Base-by-base conservation (phyloP, 345 rosid species). In the Eucalyptus pauciflora region DNA sequence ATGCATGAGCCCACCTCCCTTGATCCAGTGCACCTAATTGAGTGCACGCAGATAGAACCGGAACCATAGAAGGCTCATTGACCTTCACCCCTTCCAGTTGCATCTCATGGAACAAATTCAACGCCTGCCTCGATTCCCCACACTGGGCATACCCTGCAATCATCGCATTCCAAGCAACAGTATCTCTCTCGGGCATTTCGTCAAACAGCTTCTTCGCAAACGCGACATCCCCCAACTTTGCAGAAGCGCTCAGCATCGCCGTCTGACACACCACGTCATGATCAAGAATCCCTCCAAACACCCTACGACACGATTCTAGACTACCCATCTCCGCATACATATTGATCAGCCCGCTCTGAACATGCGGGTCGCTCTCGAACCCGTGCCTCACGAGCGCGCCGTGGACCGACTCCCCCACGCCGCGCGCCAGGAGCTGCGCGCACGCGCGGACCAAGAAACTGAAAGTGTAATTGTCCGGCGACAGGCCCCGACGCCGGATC, bases 1-100 rank as follows among this genome's bases (percentile, higher is more conserved):
- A 96, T 46, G 91, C 90, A 90, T 95, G 96, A 31, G 93, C 94
- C 96, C 97, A 95, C 88, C 94, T 93, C 89, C 96, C 96, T 88
- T 95, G 95, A 86, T 93, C n/a, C 33, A 92, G 91, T 29, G 94
- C 95, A 86, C 96, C 96, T 60, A 94, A 58, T 3, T 94, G 96
- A 88, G 92, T 91, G 14, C 96, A 95, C 1, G 96, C 97, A 8
- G 95, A 95, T 12, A 95, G 89, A 90, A 95, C 94, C 1, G 95
- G 93, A 13, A 95, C 92, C 94, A 95, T 91, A 33, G 94, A 93
- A 86, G 92, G 95, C 64, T 91, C 95, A 87, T 94, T 92, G 31
- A 94, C 93, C 90, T 88, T 95, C 71, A 94, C 90, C 24, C 95
- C 95, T 86, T 93, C 93, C 89, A 93, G 18, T 91, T 94, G 97